These are phyloP conservation scores for Eucalyptus cloeziana DNA, from an alignment of 345 rosid genomes.

Conservation along the genomic window DNA sequence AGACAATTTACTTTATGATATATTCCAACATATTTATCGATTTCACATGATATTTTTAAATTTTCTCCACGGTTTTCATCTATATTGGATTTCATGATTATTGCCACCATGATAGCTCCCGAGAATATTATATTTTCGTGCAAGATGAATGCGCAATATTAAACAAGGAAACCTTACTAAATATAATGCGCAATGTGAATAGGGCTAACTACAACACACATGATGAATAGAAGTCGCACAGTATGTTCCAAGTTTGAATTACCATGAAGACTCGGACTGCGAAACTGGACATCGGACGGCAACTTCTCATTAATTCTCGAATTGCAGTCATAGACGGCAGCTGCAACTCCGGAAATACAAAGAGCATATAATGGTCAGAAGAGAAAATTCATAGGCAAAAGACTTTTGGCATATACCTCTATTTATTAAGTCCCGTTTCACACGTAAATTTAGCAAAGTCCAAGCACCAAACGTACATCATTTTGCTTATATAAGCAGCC, in stretches of 20 bases:
- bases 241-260: neutral
- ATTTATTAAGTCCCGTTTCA: neutral
- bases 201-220: neutral
- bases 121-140: neutral
- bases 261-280: neutral
- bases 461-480: neutral
- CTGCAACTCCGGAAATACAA: neutral
- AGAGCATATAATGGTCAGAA: neutral
- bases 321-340: neutral
- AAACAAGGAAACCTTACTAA: neutral
- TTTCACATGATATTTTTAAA: neutral
- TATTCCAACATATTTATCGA: neutral
- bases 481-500: neutral
- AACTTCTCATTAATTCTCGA: neutral
- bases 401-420: neutral
- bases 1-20: neutral
- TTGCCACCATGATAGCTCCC: neutral
- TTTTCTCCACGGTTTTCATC: neutral
- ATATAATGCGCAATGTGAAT: neutral
- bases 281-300: neutral
- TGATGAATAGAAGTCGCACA: neutral
- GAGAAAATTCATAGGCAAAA: neutral
- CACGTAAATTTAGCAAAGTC: neutral
- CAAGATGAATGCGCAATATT: neutral
- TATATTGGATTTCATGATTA: neutral